These are phyloP conservation scores for Ustulina deusta DNA, from an alignment of 2,329 filamentous ascomycete genomes.

Conservation along the genomic window DNA sequence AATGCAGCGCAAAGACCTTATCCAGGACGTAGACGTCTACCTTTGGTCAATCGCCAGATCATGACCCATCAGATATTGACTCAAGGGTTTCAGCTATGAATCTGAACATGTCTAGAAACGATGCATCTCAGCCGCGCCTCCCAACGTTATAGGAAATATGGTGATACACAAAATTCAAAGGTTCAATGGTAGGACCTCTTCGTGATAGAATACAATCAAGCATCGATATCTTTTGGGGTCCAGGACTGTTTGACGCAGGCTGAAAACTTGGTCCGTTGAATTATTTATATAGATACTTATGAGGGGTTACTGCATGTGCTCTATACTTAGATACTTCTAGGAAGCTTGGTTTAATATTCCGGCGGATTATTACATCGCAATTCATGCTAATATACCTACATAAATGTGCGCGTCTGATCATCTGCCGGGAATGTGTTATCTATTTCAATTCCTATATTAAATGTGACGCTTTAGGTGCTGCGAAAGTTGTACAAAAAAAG, in stretches of 20 bases:
- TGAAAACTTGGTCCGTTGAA: constrained; percentile 12
- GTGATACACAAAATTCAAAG: neutral
- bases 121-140: neutral
- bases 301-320: constrained; percentile 27
- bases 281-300: constrained; percentile 27
- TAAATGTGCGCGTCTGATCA: too few species aligned
- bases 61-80: constrained; percentile 51
- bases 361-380: constrained; percentile 28
- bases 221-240: constrained; percentile 36
- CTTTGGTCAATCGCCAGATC: constrained; percentile 48
- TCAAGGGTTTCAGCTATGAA: constrained; percentile 48
- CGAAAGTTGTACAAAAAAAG: constrained; percentile 24
- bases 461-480: constrained; percentile 24
- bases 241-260: neutral
- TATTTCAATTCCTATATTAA: constrained; percentile 31
- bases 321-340: constrained; percentile 27
- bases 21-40: constrained; percentile 47
- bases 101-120: neutral
- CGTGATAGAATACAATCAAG: constrained; percentile 19
- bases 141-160: neutral
- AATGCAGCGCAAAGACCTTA: constrained; percentile 41
- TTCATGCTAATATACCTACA: constrained; percentile 15
- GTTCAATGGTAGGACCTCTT: neutral
- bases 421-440: constrained; percentile 6
- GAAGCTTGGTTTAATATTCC: constrained; percentile 27